Base-by-base conservation (phyloP, 176 grass and related monocot species). In the Areca catechu region DNA sequence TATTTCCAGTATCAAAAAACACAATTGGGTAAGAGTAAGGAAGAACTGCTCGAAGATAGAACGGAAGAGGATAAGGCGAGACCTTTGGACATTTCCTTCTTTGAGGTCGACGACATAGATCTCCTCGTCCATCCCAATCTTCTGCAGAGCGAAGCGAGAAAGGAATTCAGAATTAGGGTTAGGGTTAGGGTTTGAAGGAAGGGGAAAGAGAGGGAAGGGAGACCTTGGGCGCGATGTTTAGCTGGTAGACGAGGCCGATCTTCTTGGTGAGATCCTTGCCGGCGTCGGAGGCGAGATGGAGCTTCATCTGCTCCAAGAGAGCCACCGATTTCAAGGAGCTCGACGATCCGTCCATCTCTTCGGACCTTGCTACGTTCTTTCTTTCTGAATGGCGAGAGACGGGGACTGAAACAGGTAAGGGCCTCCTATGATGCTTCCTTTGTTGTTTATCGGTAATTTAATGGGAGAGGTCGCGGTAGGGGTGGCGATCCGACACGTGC, bases 61-160 rank as follows among this genome's bases (percentile, higher is more conserved):
- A 7, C 4, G 9, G 17, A 30, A 51, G 19, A 7, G 65, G 51
- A 0, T 48, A 65, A 43, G 21, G 23, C 50, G 19, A 15, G 3
- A 96, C 86, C 86, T 90, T 68, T 77, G 77, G 78, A 96, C 86
- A 51, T 69, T 69, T 75, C 86, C 92, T 68, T 96, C 79, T 62
- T 88, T 90, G 68, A 96, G 92, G 66, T 96, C 86, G 60, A 90
- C 83, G 27, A 90, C 86, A 61, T 84, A 96, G 71, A 90, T 68
- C 77, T 90, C 92, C 80, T 96, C 86, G 60, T 96, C 80, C 7
- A 85, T 58, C 34, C 83, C 80, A 79, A 90, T 50, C 77, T 82
- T 96, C 83, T 96, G 74, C 23, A 4, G 20, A 56, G 0, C 12
- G 61, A 20, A n/a, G 53, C 47, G 47, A 65, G 19, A 74, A 70